Evolutionary conservation across 192 early-diverging fungal species (phyloP).

Genomic region (Pilobolus umbonatus): DNA sequence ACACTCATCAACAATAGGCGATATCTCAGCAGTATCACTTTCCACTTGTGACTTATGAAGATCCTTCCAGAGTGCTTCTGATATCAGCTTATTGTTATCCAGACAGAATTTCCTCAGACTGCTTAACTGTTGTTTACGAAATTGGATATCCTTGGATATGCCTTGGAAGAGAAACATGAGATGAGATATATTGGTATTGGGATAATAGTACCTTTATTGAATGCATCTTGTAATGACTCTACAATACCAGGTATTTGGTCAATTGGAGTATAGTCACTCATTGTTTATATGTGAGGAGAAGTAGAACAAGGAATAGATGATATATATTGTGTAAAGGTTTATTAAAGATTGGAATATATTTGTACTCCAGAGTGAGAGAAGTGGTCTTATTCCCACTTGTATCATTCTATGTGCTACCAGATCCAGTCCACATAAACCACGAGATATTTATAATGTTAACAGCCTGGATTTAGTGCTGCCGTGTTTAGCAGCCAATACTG

Average conservation of each 20-base stretch:
- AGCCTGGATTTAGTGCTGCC: constrained; percentile 21
- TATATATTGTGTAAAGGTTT: too few relatives aligned
- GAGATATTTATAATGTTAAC: too few relatives aligned
- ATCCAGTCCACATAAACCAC: too few relatives aligned
- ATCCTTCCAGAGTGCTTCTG: constrained; percentile 18
- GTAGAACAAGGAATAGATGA: too few relatives aligned
- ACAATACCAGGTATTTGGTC: constrained; percentile 14
- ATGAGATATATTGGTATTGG: not conserved
- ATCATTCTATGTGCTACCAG: too few relatives aligned
- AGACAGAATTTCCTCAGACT: constrained; percentile 11
- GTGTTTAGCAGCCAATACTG: constrained; percentile 31
- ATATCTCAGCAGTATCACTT: constrained; percentile 15
- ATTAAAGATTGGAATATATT: too few relatives aligned
- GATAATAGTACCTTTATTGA: constrained; percentile 19
- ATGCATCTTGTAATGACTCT: constrained; percentile 8
- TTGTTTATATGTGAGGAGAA: not conserved
- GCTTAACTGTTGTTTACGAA: constrained; percentile 28
- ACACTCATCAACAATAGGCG: constrained; percentile 22
- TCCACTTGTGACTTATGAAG: constrained; percentile 26
- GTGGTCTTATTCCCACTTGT: too few relatives aligned
- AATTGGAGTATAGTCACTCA: constrained; percentile 16
- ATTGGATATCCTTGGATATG: constrained; percentile 22
- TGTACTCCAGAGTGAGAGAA: too few relatives aligned
- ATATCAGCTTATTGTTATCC: constrained; percentile 19
- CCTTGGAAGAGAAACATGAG: constrained; percentile 9